A percentile compares a stretch with the other conserved stretches of the same genome.
phyloP scores from a whole-genome alignment of 768 basidiomycete genomes.

The Suillus luteus region DNA sequence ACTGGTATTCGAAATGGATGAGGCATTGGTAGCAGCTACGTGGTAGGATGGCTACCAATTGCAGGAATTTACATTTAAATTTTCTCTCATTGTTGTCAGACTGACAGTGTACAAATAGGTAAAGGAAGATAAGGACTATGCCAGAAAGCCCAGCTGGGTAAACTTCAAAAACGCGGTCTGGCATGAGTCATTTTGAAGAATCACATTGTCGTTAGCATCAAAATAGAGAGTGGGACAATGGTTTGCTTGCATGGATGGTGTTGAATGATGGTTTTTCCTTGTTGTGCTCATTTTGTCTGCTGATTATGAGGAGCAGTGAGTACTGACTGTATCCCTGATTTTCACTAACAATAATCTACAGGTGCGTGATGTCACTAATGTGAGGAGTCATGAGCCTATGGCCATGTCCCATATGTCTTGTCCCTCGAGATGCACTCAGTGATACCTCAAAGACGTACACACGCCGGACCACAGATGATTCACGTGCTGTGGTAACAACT shows the following conservation, averaged over 20 bases:
- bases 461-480: constrained; percentile 23
- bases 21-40: constrained; percentile 34
- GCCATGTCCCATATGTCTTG: constrained; percentile 41
- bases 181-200: constrained; percentile 14
- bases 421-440: constrained; percentile 31
- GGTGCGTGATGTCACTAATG: constrained; percentile 38
- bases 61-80: constrained; percentile 22
- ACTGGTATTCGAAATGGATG: constrained; percentile 34
- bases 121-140: constrained; percentile 11
- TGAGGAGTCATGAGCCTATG: constrained; percentile 26
- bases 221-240: constrained; percentile 12
- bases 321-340: constrained; percentile 1
- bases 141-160: constrained; percentile 8
- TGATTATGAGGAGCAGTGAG: constrained; percentile 46
- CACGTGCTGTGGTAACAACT: neutral
- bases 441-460: constrained; percentile 11
- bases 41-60: constrained; percentile 43
- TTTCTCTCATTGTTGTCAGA: neutral
- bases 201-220: neutral
- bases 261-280: constrained; percentile 34
- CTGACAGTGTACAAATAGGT: constrained; percentile 1
- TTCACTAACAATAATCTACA: constrained; percentile 12
- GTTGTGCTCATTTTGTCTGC: neutral
- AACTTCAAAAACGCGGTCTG: constrained; percentile 16
- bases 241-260: constrained; percentile 32